phyloP scores from a whole-genome alignment of 305 asterid species.

The Fraxinus latifolia region DNA sequence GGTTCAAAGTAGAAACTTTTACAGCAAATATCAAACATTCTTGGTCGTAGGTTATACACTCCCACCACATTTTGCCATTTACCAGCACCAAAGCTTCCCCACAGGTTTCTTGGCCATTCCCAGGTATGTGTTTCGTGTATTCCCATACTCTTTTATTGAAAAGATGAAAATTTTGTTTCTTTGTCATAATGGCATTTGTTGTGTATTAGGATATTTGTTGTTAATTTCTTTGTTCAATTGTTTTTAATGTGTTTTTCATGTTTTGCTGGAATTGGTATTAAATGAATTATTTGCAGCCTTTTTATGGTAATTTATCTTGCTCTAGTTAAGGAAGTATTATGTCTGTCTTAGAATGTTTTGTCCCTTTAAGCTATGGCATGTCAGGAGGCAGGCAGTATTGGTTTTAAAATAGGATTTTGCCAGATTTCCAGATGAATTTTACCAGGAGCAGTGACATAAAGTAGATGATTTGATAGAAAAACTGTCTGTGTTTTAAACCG shows the following conservation, averaged over 20 bases:
- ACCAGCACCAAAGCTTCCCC: neutral
- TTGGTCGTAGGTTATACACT: neutral
- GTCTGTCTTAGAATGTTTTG: neutral
- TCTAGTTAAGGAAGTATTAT: neutral
- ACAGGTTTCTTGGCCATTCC: slow-evolving; percentile 6
- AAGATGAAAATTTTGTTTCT: neutral
- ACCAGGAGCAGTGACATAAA: neutral
- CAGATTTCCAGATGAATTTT: neutral
- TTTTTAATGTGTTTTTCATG: neutral
- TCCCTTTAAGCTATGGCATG: neutral
- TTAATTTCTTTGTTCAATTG: neutral
- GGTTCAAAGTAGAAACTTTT: slow-evolving; percentile 18
- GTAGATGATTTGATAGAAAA: neutral
- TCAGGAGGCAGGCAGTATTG: neutral
- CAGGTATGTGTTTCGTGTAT: slow-evolving; percentile 11
- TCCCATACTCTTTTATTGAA: neutral
- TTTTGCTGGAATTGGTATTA: neutral
- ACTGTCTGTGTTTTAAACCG: neutral
- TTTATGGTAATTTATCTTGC: neutral
- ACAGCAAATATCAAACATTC: slow-evolving; percentile 22
- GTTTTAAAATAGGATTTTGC: neutral
- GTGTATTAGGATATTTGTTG: neutral
- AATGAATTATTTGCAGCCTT: neutral
- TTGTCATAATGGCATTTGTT: neutral
- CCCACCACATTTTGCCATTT: slow-evolving; percentile 5